Base-by-base conservation (phyloP, 768 basidiomycete species). In the Pulveroboletus sp. region DNA sequence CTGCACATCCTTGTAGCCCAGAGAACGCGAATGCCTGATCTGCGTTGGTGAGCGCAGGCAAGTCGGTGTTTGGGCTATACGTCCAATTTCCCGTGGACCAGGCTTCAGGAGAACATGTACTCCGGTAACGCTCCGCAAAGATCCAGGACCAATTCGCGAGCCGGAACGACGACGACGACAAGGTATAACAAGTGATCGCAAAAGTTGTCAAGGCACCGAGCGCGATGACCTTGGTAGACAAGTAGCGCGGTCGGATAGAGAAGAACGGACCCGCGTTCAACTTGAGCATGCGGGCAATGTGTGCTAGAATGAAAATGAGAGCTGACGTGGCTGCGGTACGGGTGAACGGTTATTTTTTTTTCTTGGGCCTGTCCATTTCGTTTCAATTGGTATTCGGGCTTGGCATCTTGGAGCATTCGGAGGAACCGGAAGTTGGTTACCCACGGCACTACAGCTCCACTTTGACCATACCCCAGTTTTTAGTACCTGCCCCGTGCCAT, bases 1-100 rank as follows among this genome's bases (percentile, higher is more conserved):
- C 78, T 17, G 84, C 83, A 53, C 84, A 85, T 25, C 81, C 81
- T 46, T 75, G 67, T 31, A 83, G 75, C 6, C 82, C 82, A n/a
- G 77, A 71, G 54, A 84, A 77, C 5, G 51, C 60, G 38, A 81
- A 63, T 7, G 73, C 75, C 50, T 85, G 77, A 25, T 74, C 69
- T 11, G 60, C 57, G 17, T 56, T 44, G 3, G 68, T 67, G 66
- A 80, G 73, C 36, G 51, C 55, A 36, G 64, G 49, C 33, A 65
- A 45, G 29, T 67, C 67, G 8, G 70, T 67, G 8, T 69, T 67
- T 8, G 70, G 64, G n/a, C 62, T 69, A 25, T 70, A 63, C 14
- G 59, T 57, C 81, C 81, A 82, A 13, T 61, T 33, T 2, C 74
- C 74, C 12, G 51, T 43, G 6, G 72, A 58, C 62, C 66, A 75